Evolutionary conservation across 202 grass and related monocot species (phyloP).

Genomic region (Elaeis oleifera): DNA sequence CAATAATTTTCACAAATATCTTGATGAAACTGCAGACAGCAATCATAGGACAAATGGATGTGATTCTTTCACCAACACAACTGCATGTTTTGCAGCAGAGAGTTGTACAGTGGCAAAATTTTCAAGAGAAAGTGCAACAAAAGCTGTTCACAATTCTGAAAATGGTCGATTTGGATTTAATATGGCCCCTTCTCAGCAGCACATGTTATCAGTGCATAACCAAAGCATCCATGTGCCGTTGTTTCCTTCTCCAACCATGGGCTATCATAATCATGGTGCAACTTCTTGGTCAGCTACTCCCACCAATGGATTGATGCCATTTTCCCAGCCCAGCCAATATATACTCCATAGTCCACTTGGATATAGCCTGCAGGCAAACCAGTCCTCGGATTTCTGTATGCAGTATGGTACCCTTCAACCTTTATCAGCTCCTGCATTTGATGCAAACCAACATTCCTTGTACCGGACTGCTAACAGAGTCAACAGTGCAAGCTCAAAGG

Average conservation of each 20-base stretch:
- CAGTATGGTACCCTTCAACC: slow-evolving; percentile 44
- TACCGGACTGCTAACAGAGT: slow-evolving; percentile 27
- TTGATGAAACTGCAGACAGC: slow-evolving; percentile 24
- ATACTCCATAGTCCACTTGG: slow-evolving; percentile 31
- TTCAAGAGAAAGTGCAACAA: slow-evolving; percentile 45
- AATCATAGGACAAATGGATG: slow-evolving; percentile 27
- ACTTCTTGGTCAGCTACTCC: slow-evolving; percentile 45
- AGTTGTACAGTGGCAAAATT: slow-evolving; percentile 28
- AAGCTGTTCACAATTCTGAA: slow-evolving; percentile 17
- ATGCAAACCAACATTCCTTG: slow-evolving; percentile 33
- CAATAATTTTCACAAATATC: neutral
- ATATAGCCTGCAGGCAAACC: slow-evolving; percentile 37
- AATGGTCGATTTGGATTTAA: slow-evolving; percentile 29
- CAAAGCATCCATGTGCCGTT: slow-evolving; percentile 37
- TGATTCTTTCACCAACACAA: slow-evolving; percentile 34
- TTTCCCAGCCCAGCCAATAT: slow-evolving; percentile 38
- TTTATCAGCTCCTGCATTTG: slow-evolving; percentile 40
- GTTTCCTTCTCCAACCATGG: slow-evolving; percentile 39
- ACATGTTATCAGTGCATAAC: slow-evolving; percentile 24
- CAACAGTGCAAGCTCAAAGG: slow-evolving; percentile 13
- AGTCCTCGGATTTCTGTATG: slow-evolving; percentile 41
- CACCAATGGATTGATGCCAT: slow-evolving; percentile 51
- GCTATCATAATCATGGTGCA: slow-evolving; percentile 32
- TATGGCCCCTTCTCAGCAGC: slow-evolving; percentile 23
- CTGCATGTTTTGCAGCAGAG: slow-evolving; percentile 40